Percentiles rank a stretch among this genome's conserved stretches.
These are phyloP conservation scores for Phytophthora sp. DNA, from an alignment of 352 stramenopile genomes.

Conservation along the genomic window DNA sequence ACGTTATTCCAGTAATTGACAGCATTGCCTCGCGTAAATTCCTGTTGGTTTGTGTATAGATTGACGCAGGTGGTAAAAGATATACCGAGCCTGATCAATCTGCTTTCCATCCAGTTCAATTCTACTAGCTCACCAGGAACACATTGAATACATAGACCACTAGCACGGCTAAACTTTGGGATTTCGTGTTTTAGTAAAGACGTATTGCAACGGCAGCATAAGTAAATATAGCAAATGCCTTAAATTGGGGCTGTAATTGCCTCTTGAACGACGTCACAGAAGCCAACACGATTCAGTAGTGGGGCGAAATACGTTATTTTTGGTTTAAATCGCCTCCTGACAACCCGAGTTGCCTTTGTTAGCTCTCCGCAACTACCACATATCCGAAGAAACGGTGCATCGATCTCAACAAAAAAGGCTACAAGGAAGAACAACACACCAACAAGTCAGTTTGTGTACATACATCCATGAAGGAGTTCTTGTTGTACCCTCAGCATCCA, in stretches of 20 bases:
- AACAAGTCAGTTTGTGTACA: too few relatives aligned
- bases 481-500: too few relatives aligned
- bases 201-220: conserved; percentile 4
- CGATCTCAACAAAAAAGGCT: conserved; percentile 7
- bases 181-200: neutral
- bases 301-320: neutral
- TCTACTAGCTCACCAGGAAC: conserved; percentile 1
- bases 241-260: neutral
- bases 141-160: conserved; percentile 1
- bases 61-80: conserved; percentile 14
- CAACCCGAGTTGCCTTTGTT: neutral
- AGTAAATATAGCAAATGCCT: neutral
- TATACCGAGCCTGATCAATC: conserved; percentile 7
- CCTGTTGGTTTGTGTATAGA: conserved; percentile 5
- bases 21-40: conserved; percentile 13
- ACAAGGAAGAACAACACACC: too few relatives aligned
- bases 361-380: conserved; percentile 12
- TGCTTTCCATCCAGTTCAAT: conserved; percentile 5
- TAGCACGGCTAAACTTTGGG: conserved; percentile 8
- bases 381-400: neutral
- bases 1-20: conserved; percentile 18
- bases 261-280: neutral
- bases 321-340: neutral
- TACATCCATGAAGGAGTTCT: too few relatives aligned
- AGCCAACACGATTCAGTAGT: neutral